Conservation (phyloP, 2,329 filamentous ascomycete genomes). For the Neoarthrinium moseri region DNA sequence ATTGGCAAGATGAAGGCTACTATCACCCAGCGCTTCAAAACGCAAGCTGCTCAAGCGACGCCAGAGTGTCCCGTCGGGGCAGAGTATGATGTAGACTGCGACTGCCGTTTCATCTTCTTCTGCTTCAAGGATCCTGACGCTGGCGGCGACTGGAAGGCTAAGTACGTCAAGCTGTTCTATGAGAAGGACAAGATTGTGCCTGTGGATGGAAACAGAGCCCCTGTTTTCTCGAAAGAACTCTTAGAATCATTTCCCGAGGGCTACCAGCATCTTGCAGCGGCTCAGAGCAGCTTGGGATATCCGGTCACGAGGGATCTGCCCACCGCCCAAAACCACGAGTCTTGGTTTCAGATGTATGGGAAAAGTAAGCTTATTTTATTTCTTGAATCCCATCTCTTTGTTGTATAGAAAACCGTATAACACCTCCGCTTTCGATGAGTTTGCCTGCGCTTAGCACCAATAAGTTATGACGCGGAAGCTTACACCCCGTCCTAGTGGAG, state of each 20-base stretch:
- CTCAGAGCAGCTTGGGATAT: conserved; percentile 45
- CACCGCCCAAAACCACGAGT: conserved; percentile 32
- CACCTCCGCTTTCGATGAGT: no score
- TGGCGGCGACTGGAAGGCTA: conserved; percentile 34
- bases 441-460: no score
- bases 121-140: conserved; percentile 28
- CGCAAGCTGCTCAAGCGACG: conserved; percentile 12
- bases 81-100: conserved; percentile 49
- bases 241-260: conserved; percentile 40
- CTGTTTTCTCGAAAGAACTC: conserved; percentile 34
- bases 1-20: conserved; percentile 55
- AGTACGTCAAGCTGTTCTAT: conserved; percentile 47
- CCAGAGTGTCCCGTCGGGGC: conserved; percentile 24
- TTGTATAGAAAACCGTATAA: no score
- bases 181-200: conserved; percentile 50
- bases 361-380: conserved; percentile 25
- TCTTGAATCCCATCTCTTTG: no score
- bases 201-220: conserved; percentile 38
- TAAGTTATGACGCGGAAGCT: neutral
- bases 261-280: conserved; percentile 45
- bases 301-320: conserved; percentile 38
- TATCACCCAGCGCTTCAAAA: conserved; percentile 48
- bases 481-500: conserved; percentile 23
- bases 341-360: conserved; percentile 39
- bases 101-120: conserved; percentile 50